phyloP scores from a whole-genome alignment of 805 yeast species.

The Suhomyces xylopsoci region DNA sequence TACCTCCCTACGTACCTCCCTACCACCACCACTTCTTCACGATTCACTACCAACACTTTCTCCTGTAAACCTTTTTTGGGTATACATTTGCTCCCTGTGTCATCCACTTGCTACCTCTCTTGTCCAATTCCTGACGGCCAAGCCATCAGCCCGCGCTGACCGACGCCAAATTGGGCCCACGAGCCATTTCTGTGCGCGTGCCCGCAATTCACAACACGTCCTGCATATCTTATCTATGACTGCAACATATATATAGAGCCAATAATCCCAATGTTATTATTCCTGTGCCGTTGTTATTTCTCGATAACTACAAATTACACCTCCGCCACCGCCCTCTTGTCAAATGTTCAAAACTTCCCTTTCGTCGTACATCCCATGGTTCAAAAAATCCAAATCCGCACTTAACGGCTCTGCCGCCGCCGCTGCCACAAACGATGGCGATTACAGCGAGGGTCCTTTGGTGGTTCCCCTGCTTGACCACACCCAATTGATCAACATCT shows the following conservation, averaged over 20 bases:
- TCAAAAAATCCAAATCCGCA: slow-evolving; percentile 9
- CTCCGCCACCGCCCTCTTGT: background rate
- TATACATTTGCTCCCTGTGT: too few species aligned
- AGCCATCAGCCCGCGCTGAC: background rate
- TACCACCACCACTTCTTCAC: too few species aligned
- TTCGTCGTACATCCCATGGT: slow-evolving; percentile 12
- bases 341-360: slow-evolving; percentile 13
- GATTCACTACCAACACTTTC: too few species aligned
- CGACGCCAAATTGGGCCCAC: background rate
- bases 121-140: background rate
- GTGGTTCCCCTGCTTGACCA: slow-evolving; percentile 25
- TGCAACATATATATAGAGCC: slow-evolving; percentile 5
- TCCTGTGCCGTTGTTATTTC: background rate
- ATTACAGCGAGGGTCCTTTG: slow-evolving; percentile 7
- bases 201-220: background rate
- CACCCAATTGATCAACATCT: slow-evolving; percentile 28
- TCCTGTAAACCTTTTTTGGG: too few species aligned
- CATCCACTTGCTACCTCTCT: background rate
- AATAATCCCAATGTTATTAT: background rate
- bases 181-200: background rate
- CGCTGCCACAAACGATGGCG: background rate
- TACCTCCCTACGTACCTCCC: too few species aligned
- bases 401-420: slow-evolving; percentile 1
- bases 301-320: background rate
- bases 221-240: slow-evolving; percentile 4